phyloP scores from a whole-genome alignment of 1,139 yeast species.

The Magnusiomyces magnusii region DNA sequence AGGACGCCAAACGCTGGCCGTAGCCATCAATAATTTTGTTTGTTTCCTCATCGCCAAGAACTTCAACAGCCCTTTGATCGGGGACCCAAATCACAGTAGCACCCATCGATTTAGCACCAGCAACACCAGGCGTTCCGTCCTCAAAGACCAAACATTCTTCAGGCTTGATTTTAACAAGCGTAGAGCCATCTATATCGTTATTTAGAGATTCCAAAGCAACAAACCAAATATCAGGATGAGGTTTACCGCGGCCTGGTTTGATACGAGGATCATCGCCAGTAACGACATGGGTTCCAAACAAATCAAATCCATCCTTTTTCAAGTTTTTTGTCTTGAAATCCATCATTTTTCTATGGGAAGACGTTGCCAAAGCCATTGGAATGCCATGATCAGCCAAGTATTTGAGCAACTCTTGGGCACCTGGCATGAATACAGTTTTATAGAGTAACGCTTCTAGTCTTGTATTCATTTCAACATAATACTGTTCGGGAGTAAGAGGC shows the following conservation, averaged over 20 bases:
- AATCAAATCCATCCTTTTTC: slow-evolving; percentile 42
- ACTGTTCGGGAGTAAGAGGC: slow-evolving; percentile 60
- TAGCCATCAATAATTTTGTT: slow-evolving; percentile 41
- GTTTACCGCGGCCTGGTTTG: slow-evolving; percentile 83
- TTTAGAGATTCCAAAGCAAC: slow-evolving; percentile 69
- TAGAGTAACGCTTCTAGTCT: slow-evolving; percentile 58
- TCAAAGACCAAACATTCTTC: slow-evolving; percentile 86
- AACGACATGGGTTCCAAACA: slow-evolving; percentile 62
- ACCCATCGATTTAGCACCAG: slow-evolving; percentile 78
- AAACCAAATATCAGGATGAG: slow-evolving; percentile 87
- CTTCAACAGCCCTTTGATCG: slow-evolving; percentile 57
- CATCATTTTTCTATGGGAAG: slow-evolving; percentile 58
- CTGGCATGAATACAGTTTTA: slow-evolving; percentile 63
- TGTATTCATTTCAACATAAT: slow-evolving; percentile 42
- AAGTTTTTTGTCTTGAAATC: slow-evolving; percentile 63
- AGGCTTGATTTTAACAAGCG: slow-evolving; percentile 15
- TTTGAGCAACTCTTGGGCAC: slow-evolving; percentile 63
- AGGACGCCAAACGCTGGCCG: slow-evolving; percentile 50
- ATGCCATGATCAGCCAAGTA: slow-evolving; percentile 43
- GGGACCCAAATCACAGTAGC: slow-evolving; percentile 91
- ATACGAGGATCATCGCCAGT: slow-evolving; percentile 85
- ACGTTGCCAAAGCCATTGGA: slow-evolving; percentile 89
- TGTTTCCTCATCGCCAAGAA: slow-evolving; percentile 39
- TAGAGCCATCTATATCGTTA: slow-evolving; percentile 26
- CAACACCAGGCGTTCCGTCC: slow-evolving; percentile 88